Conservation (phyloP, 176 grass and related monocot genomes). For the Pontederia paniculata region DNA sequence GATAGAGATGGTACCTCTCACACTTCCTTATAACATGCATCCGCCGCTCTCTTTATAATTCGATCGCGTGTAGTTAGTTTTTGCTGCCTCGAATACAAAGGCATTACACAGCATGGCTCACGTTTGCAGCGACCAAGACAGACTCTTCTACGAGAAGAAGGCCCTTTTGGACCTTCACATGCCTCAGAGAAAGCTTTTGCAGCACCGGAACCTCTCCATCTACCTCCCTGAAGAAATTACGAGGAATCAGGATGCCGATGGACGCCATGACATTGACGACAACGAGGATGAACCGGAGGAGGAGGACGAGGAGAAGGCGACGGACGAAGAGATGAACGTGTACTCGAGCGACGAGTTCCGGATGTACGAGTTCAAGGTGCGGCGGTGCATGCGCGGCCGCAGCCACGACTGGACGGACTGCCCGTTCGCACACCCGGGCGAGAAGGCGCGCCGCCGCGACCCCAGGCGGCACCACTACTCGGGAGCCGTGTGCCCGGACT, state of each 20-base stretch:
- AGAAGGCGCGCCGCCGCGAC: constrained; percentile 33
- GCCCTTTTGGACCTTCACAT: not conserved
- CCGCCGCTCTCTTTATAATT: too few relatives aligned
- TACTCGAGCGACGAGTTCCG: constrained; percentile 36
- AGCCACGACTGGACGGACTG: constrained; percentile 68
- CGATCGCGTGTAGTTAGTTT: too few relatives aligned
- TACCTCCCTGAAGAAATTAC: not conserved
- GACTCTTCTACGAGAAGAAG: not conserved
- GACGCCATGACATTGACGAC: not conserved
- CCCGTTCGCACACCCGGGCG: constrained; percentile 61
- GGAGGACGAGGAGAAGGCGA: not conserved
- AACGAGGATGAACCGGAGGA: not conserved
- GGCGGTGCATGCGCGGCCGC: constrained; percentile 37
- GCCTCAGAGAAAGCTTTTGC: not conserved
- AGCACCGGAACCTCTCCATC: not conserved
- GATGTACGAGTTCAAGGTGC: constrained; percentile 73
- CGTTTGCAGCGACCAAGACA: not conserved
- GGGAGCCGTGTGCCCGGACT: not conserved
- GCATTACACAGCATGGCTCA: not conserved
- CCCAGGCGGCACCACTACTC: constrained; percentile 6
- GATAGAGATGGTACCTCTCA: too few relatives aligned
- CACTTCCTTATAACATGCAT: too few relatives aligned
- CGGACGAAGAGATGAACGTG: not conserved
- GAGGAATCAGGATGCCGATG: not conserved
- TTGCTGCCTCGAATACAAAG: not conserved